phyloP scores from a whole-genome alignment of 23 red algal genomes.

The Gracilaria gracilis region DNA sequence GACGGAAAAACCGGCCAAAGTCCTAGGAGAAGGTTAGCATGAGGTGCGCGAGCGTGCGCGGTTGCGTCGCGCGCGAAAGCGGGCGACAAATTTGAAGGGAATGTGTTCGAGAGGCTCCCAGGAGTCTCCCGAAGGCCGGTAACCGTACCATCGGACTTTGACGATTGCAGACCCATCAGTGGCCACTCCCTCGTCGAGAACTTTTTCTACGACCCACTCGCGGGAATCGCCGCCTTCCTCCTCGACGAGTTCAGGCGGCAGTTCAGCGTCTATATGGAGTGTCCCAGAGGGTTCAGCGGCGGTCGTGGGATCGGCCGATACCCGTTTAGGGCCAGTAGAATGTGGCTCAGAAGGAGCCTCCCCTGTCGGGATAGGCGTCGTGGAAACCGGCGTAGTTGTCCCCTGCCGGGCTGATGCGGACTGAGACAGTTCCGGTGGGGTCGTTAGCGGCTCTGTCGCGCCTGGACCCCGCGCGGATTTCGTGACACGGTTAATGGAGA shows the following conservation, averaged over 20 bases:
- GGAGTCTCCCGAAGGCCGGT: background rate
- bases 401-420: too few species aligned
- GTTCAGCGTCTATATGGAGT: background rate
- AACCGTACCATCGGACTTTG: conserved; percentile 9
- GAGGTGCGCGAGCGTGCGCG: too few species aligned
- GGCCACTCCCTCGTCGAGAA: background rate
- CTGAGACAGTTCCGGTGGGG: too few species aligned
- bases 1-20: background rate
- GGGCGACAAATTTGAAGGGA: background rate
- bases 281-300: background rate
- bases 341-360: background rate
- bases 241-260: background rate
- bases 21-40: too few species aligned
- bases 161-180: background rate
- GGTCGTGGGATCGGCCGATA: too few species aligned
- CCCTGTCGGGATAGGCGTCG: background rate
- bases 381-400: background rate
- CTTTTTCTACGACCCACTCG: conserved; percentile 12
- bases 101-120: background rate
- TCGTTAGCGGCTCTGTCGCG: too few species aligned
- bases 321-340: background rate
- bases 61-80: background rate
- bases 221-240: background rate
- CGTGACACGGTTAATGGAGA: conserved; percentile 17
- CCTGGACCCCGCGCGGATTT: background rate